Conservation (phyloP, 441 rosid genomes). For the Erodium moschatum region DNA sequence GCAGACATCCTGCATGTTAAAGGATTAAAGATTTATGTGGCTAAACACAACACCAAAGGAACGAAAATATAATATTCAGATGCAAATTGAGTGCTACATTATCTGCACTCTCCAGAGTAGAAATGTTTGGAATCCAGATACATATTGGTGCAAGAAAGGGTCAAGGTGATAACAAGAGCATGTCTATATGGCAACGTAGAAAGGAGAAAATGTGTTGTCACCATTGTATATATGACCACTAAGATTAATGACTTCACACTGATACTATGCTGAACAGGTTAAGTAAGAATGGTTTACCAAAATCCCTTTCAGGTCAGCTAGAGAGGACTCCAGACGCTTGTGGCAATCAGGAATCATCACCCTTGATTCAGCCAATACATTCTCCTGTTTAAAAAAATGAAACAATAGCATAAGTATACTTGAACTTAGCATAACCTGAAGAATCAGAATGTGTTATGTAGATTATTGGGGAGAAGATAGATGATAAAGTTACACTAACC, state of each 20-base stretch:
- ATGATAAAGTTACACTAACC: too few relatives aligned
- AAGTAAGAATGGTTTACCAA: constrained; percentile 36
- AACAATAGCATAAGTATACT: constrained; percentile 11
- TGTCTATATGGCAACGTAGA: background rate
- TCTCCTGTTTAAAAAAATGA: constrained; percentile 46
- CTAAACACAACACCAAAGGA: background rate
- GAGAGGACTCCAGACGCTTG: constrained; percentile 74
- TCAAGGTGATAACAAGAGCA: background rate
- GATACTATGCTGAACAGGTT: background rate
- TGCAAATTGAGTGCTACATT: background rate
- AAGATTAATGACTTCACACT: background rate
- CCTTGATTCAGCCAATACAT: constrained; percentile 91
- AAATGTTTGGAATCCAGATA: background rate
- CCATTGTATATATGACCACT: background rate
- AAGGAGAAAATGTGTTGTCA: background rate
- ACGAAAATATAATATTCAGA: background rate
- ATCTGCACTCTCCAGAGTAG: background rate
- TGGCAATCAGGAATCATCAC: constrained; percentile 94
- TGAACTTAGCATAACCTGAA: background rate
- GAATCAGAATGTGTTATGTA: too few relatives aligned
- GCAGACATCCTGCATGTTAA: too few relatives aligned
- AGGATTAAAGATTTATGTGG: too few relatives aligned
- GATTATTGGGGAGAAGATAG: too few relatives aligned
- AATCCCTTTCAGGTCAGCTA: constrained; percentile 61
- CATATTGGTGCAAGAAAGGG: background rate